Conservation (phyloP, 176 grass and related monocot genomes). For the Eleusine coracana region DNA sequence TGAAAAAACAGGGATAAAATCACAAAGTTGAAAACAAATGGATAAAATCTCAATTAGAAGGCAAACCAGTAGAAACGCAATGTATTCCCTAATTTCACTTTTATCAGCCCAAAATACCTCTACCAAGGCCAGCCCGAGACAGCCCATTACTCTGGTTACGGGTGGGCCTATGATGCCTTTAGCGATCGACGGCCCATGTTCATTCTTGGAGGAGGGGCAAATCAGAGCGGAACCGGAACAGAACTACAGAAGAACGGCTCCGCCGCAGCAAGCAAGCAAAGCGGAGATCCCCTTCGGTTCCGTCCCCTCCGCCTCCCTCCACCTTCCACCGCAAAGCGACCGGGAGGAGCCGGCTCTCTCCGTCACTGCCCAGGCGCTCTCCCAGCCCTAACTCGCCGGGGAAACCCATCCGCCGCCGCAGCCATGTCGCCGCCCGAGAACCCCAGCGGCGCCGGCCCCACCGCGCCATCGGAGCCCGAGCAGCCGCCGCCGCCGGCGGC, state of each 20-base stretch:
- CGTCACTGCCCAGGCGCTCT: not conserved
- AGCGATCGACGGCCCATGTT: not conserved
- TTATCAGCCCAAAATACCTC: not conserved
- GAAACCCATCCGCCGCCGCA: not conserved
- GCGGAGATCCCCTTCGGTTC: conserved; percentile 10
- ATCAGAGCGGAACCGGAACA: not conserved
- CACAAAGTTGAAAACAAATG: no score
- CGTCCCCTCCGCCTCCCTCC: not conserved
- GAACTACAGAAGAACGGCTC: not conserved
- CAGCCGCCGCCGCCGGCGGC: conserved; percentile 29
- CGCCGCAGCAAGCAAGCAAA: conserved; percentile 14
- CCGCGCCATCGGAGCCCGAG: conserved; percentile 41
- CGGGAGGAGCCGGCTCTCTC: not conserved
- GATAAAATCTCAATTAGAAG: no score
- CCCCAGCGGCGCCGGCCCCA: conserved; percentile 31
- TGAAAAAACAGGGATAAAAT: no score
- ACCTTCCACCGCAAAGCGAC: conserved; percentile 19
- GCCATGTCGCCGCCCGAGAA: conserved; percentile 52
- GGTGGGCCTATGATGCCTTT: not conserved
- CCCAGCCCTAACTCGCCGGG: not conserved
- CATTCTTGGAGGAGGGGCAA: conserved; percentile 43
- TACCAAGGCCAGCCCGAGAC: not conserved
- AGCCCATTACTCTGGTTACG: not conserved
- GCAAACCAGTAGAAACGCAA: no score
- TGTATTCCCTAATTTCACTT: not conserved